Evolutionary conservation across 2,329 filamentous ascomycete genomes (phyloP).

Genomic region (Colletotrichum sojae): DNA sequence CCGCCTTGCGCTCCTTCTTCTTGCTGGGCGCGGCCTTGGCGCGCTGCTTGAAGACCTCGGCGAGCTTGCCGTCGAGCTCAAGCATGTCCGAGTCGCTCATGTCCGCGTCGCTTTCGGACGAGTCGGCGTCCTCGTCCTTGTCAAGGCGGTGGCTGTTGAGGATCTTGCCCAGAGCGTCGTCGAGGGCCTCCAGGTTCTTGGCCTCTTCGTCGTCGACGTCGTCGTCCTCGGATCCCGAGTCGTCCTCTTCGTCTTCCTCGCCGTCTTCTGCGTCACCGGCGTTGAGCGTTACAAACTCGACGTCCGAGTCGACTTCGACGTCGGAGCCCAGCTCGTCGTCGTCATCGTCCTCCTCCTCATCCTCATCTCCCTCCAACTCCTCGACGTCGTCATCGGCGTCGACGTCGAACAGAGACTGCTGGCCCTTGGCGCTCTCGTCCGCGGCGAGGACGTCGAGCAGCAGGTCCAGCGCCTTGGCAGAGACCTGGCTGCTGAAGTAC

Average conservation of each 20-base stretch:
- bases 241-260: constrained; percentile 59
- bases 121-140: constrained; percentile 69
- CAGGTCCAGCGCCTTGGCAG: constrained; percentile 77
- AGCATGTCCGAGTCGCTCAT: constrained; percentile 99
- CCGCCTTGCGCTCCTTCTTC: constrained; percentile 89
- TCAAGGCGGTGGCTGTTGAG: constrained; percentile 79
- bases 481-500: constrained; percentile 83
- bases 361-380: constrained; percentile 54
- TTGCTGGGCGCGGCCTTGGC: constrained; percentile 74
- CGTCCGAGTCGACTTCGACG: constrained; percentile 64
- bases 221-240: constrained; percentile 59
- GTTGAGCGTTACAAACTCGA: constrained; percentile 62
- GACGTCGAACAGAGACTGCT: constrained; percentile 85
- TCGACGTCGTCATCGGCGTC: constrained; percentile 62
- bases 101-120: constrained; percentile 77
- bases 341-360: constrained; percentile 61
- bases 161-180: constrained; percentile 83
- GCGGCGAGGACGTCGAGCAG: constrained; percentile 79
- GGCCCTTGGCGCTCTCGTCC: constrained; percentile 85
- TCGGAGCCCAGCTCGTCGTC: constrained; percentile 59
- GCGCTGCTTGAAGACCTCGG: constrained; percentile 86
- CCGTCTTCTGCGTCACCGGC: constrained; percentile 59
- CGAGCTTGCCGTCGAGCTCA: constrained; percentile 84
- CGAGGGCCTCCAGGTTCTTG: constrained; percentile 66
- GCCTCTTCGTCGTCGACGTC: constrained; percentile 59